A percentile compares a stretch with the other conserved stretches of the same genome.
phyloP scores from a whole-genome alignment of 2,329 filamentous ascomycete genomes.

The Trichoderma sp. region DNA sequence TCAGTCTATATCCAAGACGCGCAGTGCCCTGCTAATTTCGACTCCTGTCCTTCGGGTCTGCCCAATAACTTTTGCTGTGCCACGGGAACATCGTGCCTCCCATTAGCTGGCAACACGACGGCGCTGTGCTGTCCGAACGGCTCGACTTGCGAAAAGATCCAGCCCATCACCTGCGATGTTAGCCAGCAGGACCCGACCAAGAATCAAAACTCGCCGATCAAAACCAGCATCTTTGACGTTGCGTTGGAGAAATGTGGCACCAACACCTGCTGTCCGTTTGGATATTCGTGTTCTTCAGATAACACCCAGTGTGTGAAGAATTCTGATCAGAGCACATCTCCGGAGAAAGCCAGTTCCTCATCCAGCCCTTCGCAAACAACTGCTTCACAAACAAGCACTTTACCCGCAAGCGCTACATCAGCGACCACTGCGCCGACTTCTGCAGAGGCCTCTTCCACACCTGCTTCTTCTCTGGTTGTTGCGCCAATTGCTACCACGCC shows the following conservation, averaged over 20 bases:
- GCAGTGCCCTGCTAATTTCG: constrained; percentile 51
- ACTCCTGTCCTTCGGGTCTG: constrained; percentile 53
- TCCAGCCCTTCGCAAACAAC: constrained; percentile 20
- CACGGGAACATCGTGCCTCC: constrained; percentile 50
- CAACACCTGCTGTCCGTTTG: constrained; percentile 66
- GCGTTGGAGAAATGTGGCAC: constrained; percentile 56
- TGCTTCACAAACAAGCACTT: constrained; percentile 25
- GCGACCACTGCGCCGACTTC: constrained; percentile 25
- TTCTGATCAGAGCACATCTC: constrained; percentile 46
- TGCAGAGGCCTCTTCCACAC: constrained; percentile 23
- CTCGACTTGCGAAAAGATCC: constrained; percentile 56
- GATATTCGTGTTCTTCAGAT: constrained; percentile 60
- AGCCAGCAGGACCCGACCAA: constrained; percentile 56
- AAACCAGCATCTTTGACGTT: constrained; percentile 61
- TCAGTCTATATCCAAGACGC: constrained; percentile 40
- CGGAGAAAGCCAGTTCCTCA: constrained; percentile 28
- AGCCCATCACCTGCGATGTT: constrained; percentile 63
- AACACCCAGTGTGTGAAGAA: constrained; percentile 48
- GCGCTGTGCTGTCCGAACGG: constrained; percentile 67
- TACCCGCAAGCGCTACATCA: constrained; percentile 23
- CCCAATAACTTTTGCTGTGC: constrained; percentile 68
- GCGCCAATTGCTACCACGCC: neutral
- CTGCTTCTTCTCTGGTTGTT: neutral
- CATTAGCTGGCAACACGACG: constrained; percentile 62
- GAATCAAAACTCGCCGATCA: constrained; percentile 58